Conservation (phyloP, 2,329 filamentous ascomycete species). For the Biscogniauxia mediterranea region DNA sequence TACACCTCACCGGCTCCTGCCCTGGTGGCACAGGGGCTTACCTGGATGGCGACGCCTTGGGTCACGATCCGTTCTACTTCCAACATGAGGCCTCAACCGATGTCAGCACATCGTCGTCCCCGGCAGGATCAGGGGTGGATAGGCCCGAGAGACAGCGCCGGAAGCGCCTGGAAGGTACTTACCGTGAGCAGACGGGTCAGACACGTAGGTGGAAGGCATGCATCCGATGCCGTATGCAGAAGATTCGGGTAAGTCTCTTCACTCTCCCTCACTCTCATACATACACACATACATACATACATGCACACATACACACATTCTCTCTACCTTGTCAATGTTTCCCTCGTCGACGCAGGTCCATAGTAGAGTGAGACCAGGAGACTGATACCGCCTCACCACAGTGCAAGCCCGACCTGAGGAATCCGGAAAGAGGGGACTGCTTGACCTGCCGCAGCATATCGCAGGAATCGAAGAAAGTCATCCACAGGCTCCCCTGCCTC, state of each 20-base stretch:
- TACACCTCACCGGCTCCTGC: background rate
- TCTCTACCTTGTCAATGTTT: background rate
- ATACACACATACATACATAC: no score
- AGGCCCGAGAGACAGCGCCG: conserved; percentile 14
- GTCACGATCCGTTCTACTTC: background rate
- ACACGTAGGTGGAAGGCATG: conserved; percentile 38
- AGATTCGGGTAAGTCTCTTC: conserved; percentile 38
- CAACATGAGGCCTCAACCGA: conserved; percentile 1
- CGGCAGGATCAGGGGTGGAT: background rate
- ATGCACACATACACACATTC: no score
- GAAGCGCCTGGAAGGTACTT: conserved; percentile 13
- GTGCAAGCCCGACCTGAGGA: conserved; percentile 37
- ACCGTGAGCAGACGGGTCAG: conserved; percentile 22
- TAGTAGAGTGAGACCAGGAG: background rate
- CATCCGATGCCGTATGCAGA: conserved; percentile 44
- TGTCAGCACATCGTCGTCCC: background rate
- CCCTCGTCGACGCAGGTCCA: background rate
- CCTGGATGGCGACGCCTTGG: background rate
- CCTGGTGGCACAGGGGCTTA: background rate
- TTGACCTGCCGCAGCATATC: conserved; percentile 39
- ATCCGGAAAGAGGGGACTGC: conserved; percentile 36
- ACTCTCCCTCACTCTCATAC: no score
- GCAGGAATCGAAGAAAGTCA: conserved; percentile 43
- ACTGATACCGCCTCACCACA: conserved; percentile 18
- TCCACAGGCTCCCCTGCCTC: conserved; percentile 45